A percentile compares a stretch with the other conserved stretches of the same genome.
phyloP scores from a whole-genome alignment of 257 asterid species.

The Perilla frutescens region DNA sequence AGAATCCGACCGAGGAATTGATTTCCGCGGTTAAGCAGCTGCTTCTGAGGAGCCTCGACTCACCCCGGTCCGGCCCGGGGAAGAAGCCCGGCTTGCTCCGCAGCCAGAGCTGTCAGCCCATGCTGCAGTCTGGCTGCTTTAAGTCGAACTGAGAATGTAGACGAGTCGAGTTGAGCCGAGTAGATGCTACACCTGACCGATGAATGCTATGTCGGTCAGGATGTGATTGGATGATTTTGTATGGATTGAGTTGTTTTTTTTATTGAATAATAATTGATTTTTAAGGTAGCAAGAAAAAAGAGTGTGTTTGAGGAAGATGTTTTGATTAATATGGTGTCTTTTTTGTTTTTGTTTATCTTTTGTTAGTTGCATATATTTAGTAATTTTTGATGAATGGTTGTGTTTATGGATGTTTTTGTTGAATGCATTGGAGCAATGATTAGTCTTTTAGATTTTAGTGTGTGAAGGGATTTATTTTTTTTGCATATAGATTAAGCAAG shows the following conservation, averaged over 20 bases:
- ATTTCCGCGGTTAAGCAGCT: constrained; percentile 77
- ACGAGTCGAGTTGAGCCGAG: too few species aligned
- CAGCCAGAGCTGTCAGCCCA: constrained; percentile 55
- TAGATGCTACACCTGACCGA: not conserved
- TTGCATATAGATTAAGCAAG: too few species aligned
- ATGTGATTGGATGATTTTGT: too few species aligned
- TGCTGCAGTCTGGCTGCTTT: constrained; percentile 43
- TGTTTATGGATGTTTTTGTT: not conserved
- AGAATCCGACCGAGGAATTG: constrained; percentile 58
- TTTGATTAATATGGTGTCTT: not conserved
- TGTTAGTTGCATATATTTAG: not conserved
- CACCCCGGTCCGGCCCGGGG: constrained; percentile 61
- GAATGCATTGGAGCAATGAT: too few species aligned
- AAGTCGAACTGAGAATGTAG: too few species aligned
- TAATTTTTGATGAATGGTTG: too few species aligned
- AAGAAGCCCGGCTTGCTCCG: constrained; percentile 48
- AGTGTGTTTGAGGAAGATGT: not conserved
- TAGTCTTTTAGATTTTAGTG: too few species aligned
- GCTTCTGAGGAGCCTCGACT: constrained; percentile 70
- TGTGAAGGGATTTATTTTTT: too few species aligned
- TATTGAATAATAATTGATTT: constrained; percentile 13
- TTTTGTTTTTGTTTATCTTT: not conserved
- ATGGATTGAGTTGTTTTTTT: not conserved
- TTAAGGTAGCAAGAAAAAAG: not conserved
- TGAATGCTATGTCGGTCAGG: too few species aligned